Conservation (phyloP, 805 yeast genomes). For the Limtongozyma cylindracea region DNA sequence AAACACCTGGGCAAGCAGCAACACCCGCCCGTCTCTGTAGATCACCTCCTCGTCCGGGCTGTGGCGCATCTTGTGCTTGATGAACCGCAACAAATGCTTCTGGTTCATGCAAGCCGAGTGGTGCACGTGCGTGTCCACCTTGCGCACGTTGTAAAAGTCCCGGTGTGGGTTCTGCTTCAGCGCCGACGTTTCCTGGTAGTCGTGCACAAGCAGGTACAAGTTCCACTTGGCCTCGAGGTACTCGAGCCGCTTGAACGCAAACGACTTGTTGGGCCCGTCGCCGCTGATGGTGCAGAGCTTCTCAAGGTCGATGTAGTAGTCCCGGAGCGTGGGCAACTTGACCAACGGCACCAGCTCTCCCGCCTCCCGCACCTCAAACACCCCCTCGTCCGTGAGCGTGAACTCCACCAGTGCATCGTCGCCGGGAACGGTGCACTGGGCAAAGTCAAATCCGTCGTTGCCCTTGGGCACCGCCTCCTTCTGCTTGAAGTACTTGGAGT, state of each 20-base stretch:
- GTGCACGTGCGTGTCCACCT: slow-evolving; percentile 96
- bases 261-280: slow-evolving; percentile 92
- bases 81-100: slow-evolving; percentile 82
- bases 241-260: slow-evolving; percentile 83
- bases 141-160: slow-evolving; percentile 89
- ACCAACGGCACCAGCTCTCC: slow-evolving; percentile 12
- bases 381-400: slow-evolving; percentile 32
- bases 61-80: slow-evolving; percentile 81
- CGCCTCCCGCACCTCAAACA: slow-evolving; percentile 29
- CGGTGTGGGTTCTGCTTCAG: slow-evolving; percentile 89
- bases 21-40: slow-evolving; percentile 71
- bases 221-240: slow-evolving; percentile 95
- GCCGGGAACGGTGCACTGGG: slow-evolving; percentile 28
- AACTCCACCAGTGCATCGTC: slow-evolving; percentile 9
- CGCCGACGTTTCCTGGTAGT: slow-evolving; percentile 76
- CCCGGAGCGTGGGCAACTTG: slow-evolving; percentile 60
- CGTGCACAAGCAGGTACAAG: slow-evolving; percentile 66
- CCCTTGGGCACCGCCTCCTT: slow-evolving; percentile 7
- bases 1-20: slow-evolving; percentile 77
- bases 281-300: slow-evolving; percentile 49
- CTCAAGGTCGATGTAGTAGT: slow-evolving; percentile 68
- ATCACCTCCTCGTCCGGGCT: slow-evolving; percentile 76
- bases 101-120: slow-evolving; percentile 99
- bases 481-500: slow-evolving; percentile 23
- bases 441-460: slow-evolving; percentile 32